Evolutionary conservation across 1,284 basidiomycete species (phyloP).

Genomic region (Malassezia caprae): DNA sequence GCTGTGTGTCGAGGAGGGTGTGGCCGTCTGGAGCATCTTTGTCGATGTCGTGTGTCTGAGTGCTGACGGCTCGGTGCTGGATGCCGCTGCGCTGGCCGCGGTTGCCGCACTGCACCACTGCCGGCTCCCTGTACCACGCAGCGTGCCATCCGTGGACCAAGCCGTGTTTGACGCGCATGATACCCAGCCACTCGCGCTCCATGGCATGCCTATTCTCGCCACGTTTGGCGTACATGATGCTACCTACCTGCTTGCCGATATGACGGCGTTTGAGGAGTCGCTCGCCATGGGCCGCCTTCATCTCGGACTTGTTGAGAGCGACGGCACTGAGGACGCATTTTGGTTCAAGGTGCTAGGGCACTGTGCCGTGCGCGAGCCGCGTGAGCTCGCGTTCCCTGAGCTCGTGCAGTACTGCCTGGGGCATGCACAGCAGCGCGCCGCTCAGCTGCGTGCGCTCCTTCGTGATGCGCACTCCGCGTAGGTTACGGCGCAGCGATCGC

Average conservation of each 20-base stretch:
- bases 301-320: slow-evolving; percentile 21
- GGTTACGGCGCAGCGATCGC: slow-evolving; percentile 38
- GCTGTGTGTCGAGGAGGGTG: slow-evolving; percentile 68
- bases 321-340: slow-evolving; percentile 2
- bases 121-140: slow-evolving; percentile 56
- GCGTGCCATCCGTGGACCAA: slow-evolving; percentile 57
- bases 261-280: slow-evolving; percentile 79
- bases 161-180: slow-evolving; percentile 56
- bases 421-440: slow-evolving; percentile 9
- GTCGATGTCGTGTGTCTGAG: slow-evolving; percentile 89
- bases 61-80: slow-evolving; percentile 89
- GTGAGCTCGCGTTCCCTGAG: not conserved
- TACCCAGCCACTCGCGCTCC: slow-evolving; percentile 53
- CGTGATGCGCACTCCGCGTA: slow-evolving; percentile 1
- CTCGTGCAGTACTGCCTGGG: slow-evolving; percentile 9
- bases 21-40: slow-evolving; percentile 80
- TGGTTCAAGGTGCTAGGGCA: not conserved
- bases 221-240: slow-evolving; percentile 71
- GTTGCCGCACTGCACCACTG: slow-evolving; percentile 74
- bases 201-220: slow-evolving; percentile 56
- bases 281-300: slow-evolving; percentile 52
- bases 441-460: not conserved
- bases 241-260: slow-evolving; percentile 65
- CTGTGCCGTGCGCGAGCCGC: not conserved
- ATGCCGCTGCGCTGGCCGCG: slow-evolving; percentile 77